Evolutionary conservation across 768 basidiomycete genomes (phyloP).

Genomic region (Serendipita sp.): DNA sequence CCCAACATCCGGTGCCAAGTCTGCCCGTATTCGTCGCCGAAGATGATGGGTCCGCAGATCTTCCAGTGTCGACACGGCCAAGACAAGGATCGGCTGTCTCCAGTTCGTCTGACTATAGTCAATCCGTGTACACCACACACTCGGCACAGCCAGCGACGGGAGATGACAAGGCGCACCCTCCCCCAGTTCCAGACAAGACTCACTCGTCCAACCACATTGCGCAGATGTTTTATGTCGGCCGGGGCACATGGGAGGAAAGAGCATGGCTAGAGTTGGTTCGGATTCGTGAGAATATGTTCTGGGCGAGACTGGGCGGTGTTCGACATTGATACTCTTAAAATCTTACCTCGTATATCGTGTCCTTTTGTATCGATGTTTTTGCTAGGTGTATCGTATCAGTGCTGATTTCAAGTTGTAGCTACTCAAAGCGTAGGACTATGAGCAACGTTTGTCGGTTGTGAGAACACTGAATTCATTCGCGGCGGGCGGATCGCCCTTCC

Average conservation of each 20-base stretch:
- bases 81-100: not conserved
- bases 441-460: no score
- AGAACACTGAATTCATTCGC: not conserved
- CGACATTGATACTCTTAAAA: slow-evolving; percentile 12
- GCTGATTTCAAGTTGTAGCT: no score
- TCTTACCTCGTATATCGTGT: not conserved
- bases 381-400: no score
- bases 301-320: slow-evolving; percentile 55
- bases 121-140: slow-evolving; percentile 1
- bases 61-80: not conserved
- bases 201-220: slow-evolving; percentile 6
- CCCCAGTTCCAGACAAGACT: not conserved
- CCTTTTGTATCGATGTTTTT: no score
- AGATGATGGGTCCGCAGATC: not conserved
- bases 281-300: slow-evolving; percentile 74
- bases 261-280: slow-evolving; percentile 66
- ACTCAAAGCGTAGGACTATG: no score
- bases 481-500: no score
- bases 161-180: not conserved
- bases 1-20: not conserved
- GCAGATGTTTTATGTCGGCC: slow-evolving; percentile 23
- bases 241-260: slow-evolving; percentile 61
- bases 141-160: not conserved
- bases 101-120: not conserved
- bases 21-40: not conserved